Percentiles rank a stretch among this genome's conserved stretches.
phyloP scores from a whole-genome alignment of 106 monocot species.

The Apostasia shenzhenica region DNA sequence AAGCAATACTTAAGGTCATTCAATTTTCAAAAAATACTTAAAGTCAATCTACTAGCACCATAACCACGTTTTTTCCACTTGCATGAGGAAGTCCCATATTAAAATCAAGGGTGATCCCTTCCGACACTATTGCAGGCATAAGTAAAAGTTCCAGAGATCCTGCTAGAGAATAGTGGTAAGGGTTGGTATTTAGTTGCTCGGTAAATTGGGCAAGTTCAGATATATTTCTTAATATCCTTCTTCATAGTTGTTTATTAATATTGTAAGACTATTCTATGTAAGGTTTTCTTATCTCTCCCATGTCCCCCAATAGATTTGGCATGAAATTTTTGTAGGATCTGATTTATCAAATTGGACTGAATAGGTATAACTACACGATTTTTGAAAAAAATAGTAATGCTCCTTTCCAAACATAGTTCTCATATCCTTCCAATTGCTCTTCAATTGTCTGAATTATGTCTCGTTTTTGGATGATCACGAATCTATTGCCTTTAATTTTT shows the following conservation, averaged over 20 bases:
- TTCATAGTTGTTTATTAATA: not conserved
- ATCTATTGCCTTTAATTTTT: not conserved
- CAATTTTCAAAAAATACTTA: not conserved
- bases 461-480: not conserved
- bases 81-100: not conserved
- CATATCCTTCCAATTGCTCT: not conserved
- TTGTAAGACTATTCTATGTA: not conserved
- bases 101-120: too few relatives aligned
- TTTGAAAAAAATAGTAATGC: too few relatives aligned
- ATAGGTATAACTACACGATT: too few relatives aligned
- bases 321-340: too few relatives aligned
- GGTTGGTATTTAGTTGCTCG: not conserved
- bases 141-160: too few relatives aligned
- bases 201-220: not conserved
- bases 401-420: not conserved
- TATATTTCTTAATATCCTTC: not conserved
- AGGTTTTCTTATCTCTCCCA: too few relatives aligned
- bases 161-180: too few relatives aligned
- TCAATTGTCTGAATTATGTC: not conserved
- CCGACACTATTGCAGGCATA: too few relatives aligned
- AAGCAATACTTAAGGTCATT: not conserved
- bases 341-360: too few relatives aligned
- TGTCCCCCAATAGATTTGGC: too few relatives aligned
- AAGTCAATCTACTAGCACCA: not conserved
- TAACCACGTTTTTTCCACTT: not conserved